Conservation (phyloP, 164 flowering plant species). For the Aristolochia contorta region DNA sequence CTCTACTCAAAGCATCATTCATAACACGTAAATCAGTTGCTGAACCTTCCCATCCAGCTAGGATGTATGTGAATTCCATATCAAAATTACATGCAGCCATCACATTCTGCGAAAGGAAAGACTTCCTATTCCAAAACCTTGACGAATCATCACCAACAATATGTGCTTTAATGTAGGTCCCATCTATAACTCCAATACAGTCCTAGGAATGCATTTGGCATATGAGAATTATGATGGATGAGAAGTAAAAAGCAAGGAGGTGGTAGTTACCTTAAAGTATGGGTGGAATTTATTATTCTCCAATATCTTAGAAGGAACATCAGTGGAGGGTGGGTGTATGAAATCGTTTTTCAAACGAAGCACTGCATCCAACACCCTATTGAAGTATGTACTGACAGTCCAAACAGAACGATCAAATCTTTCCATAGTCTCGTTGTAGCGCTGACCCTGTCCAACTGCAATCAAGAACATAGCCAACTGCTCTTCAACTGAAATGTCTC, state of each 20-base stretch:
- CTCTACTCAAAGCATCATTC: conserved; percentile 16
- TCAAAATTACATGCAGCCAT: conserved; percentile 6
- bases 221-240: background rate
- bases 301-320: conserved; percentile 1
- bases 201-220: background rate
- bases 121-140: conserved; percentile 3
- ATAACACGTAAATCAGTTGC: conserved; percentile 3
- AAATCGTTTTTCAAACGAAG: conserved; percentile 1
- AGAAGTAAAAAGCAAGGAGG: background rate
- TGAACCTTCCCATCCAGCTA: conserved; percentile 10
- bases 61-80: conserved; percentile 4
- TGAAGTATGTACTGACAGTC: conserved; percentile 4
- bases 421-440: background rate
- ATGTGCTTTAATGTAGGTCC: conserved; percentile 1
- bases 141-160: background rate
- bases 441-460: conserved; percentile 8
- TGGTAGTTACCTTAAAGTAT: conserved; percentile 6
- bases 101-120: conserved; percentile 7
- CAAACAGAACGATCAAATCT: conserved; percentile 1
- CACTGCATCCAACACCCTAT: conserved; percentile 7
- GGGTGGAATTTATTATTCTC: background rate
- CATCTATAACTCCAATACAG: conserved; percentile 4
- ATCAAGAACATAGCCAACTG: conserved; percentile 11
- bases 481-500: conserved; percentile 7
- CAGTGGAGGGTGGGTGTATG: conserved; percentile 1